Base-by-base conservation (phyloP, 2,329 filamentous ascomycete genomes). In the Phaeoacremonium minimum region DNA sequence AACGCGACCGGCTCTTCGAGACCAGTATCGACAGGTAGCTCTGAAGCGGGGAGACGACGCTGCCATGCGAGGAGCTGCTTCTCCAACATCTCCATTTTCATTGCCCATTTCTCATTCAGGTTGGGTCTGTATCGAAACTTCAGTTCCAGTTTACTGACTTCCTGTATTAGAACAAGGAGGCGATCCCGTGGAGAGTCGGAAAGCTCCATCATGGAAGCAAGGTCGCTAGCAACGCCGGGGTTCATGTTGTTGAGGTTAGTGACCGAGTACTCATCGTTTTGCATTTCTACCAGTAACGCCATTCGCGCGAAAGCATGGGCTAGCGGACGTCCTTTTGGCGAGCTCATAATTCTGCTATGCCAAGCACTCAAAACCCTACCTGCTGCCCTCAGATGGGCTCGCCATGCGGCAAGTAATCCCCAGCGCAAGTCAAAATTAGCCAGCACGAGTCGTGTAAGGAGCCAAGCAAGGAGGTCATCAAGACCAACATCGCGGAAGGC, bases 1-100 rank as follows among this genome's bases (percentile, higher is more conserved):
- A 47, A 42, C 8, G 50, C 37, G 26, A 49, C 28, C 3, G 56
- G 14, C 22, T 45, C 51, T 36, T 52, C 13, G 6, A 35, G 13
- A 11, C 33, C 33, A 9, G 33, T 35, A 15, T 35, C 33, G 33
- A 35, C 33, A n/a, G 33, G 33, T 14, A 35, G 18, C 33, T 35
- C 33, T 15, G 33, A 28, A 6, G 33, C 7, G 18, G 33, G 33
- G 7, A 35, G 33, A 17, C 33, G 15, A 22, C 33, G 33, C 18
- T 35, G 33, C 33, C 33, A 35, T 7, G 17, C 18, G 18, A 22
- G 18, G 18, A 35, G 33, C 18, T 20, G 7, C 15, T 13, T 22
- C 18, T 35, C 33, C 18, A 35, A 4, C 18, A 14, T n/a, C 7
- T 12, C 33, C 33, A 26, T 26, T n/a, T 26, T 26, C 9, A 9